Percentiles rank a stretch among this genome's conserved stretches.
These are phyloP conservation scores for Litchi chinensis DNA, from an alignment of 345 rosid genomes.

Conservation along the genomic window DNA sequence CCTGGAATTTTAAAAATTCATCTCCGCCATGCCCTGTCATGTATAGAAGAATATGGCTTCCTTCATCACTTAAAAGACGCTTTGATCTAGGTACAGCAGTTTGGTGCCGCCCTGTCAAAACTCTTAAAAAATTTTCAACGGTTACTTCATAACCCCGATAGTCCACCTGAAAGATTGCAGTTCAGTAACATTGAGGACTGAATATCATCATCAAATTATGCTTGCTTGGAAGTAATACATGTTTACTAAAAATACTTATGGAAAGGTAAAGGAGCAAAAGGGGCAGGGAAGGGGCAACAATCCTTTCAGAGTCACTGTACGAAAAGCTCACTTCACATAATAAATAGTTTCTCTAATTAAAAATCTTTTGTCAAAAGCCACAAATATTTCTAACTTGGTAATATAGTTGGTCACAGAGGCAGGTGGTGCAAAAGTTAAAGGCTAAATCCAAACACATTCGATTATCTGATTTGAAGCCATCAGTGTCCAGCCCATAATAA, in stretches of 20 bases:
- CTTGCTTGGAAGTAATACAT: not conserved
- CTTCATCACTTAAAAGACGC: conserved; percentile 97
- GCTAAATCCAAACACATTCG: not conserved
- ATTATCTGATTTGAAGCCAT: not conserved
- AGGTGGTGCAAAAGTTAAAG: not conserved
- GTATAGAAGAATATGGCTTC: conserved; percentile 94
- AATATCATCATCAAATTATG: not conserved
- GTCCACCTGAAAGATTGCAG: conserved; percentile 71
- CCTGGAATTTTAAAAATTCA: conserved; percentile 94
- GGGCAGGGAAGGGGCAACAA: not conserved
- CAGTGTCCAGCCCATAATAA: not conserved
- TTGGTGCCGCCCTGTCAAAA: conserved; percentile 90
- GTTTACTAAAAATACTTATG: not conserved
- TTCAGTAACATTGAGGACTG: conserved; percentile 32
- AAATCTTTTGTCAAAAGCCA: not conserved
- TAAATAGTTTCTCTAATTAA: not conserved
- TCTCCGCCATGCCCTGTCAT: conserved; percentile 99
- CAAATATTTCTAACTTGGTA: not conserved
- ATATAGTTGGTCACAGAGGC: not conserved
- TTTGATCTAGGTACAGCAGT: conserved; percentile 97
- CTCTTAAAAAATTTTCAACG: conserved; percentile 85
- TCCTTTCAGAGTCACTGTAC: not conserved
- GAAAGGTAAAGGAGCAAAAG: not conserved
- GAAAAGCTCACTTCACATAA: not conserved
- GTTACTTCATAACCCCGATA: conserved; percentile 98